Conservation (phyloP, 371 early-diverging fungal genomes). For the Mortierella sp. region DNA sequence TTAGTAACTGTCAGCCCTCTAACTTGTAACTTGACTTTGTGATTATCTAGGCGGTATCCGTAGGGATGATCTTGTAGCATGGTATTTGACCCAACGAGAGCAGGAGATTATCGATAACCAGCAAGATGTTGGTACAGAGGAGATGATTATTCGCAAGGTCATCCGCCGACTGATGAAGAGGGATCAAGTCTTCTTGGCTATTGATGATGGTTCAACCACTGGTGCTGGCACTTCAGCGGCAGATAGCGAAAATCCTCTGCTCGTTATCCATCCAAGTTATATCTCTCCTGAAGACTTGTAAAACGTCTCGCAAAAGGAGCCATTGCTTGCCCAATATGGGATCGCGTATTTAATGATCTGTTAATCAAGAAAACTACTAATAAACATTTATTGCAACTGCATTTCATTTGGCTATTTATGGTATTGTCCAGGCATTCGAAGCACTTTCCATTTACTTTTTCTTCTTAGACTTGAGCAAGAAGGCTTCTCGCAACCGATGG, state of each 20-base stretch:
- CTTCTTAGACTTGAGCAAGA: conserved; percentile 3
- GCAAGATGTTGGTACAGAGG: conserved; percentile 77
- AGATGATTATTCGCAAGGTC: conserved; percentile 79
- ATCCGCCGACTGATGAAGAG: conserved; percentile 80
- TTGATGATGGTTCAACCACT: conserved; percentile 30
- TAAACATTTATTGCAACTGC: neutral
- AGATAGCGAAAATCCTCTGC: conserved; percentile 34
- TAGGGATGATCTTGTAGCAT: conserved; percentile 80
- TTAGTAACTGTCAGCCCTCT: too few relatives aligned
- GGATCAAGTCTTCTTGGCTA: conserved; percentile 52
- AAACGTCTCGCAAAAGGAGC: too few relatives aligned
- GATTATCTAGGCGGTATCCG: conserved; percentile 67
- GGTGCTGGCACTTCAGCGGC: conserved; percentile 37
- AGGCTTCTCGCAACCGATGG: neutral
- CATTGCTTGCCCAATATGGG: neutral
- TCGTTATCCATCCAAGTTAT: conserved; percentile 53
- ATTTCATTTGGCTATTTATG: neutral
- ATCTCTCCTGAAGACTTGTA: conserved; percentile 51
- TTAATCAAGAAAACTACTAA: neutral
- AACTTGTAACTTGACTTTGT: conserved; percentile 16
- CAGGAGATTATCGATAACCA: conserved; percentile 74
- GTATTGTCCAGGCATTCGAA: neutral
- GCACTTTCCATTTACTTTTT: neutral
- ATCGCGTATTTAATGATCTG: neutral
- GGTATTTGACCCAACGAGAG: conserved; percentile 87